Evolutionary conservation across 352 stramenopile species (phyloP).

Genomic region (Globisporangium parvum): DNA sequence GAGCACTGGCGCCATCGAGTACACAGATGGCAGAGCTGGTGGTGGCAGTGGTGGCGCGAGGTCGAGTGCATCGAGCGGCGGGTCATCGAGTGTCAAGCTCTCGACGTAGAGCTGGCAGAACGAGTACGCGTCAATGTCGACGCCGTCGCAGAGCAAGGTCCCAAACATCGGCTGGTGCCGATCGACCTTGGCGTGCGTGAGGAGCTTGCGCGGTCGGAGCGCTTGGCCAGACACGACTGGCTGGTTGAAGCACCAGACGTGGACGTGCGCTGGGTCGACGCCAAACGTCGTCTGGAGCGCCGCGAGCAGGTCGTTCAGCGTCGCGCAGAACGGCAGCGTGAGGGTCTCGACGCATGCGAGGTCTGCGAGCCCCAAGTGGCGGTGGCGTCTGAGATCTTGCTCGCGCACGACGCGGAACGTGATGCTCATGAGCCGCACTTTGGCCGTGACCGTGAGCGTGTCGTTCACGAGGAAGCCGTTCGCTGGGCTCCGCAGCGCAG

Average conservation of each 20-base stretch:
- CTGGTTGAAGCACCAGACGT: constrained; percentile 78
- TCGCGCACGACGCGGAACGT: constrained; percentile 73
- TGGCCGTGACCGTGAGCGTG: constrained; percentile 55
- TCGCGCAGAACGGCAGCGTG: constrained; percentile 64
- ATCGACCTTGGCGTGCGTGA: constrained; percentile 37
- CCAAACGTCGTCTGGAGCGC: constrained; percentile 26
- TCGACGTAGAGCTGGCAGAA: constrained; percentile 77
- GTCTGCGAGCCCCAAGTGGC: constrained; percentile 49
- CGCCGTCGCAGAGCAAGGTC: constrained; percentile 59
- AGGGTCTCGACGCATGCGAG: constrained; percentile 39
- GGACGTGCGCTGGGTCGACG: constrained; percentile 22
- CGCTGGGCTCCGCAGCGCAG: constrained; percentile 41
- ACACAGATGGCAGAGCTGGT: neutral
- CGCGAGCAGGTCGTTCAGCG: constrained; percentile 43
- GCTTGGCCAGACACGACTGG: constrained; percentile 65
- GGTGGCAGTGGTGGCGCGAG: neutral
- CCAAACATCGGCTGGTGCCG: constrained; percentile 56
- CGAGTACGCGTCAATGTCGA: constrained; percentile 82
- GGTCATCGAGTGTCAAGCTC: constrained; percentile 24
- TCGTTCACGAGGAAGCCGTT: constrained; percentile 46
- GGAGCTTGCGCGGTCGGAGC: constrained; percentile 60
- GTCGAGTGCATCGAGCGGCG: constrained; percentile 21
- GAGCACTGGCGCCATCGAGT: neutral
- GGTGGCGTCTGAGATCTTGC: constrained; percentile 37
- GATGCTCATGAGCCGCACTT: constrained; percentile 72